Evolutionary conservation across 176 grass and related monocot species (phyloP).

Genomic region (Cymbopogon citratus): DNA sequence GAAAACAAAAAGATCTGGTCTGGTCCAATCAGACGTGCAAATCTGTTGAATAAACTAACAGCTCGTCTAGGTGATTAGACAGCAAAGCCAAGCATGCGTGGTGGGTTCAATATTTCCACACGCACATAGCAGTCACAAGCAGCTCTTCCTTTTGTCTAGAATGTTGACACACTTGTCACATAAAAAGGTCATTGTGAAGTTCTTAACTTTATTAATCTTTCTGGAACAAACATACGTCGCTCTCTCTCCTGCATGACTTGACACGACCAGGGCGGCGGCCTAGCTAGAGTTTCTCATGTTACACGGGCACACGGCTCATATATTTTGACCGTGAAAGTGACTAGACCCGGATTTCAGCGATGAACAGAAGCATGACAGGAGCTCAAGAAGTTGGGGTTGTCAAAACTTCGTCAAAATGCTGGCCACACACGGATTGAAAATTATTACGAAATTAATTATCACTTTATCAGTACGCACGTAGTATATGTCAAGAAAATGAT

Average conservation of each 20-base stretch:
- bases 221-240: neutral
- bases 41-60: neutral
- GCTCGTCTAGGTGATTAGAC: neutral
- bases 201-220: neutral
- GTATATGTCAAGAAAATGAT: neutral
- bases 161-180: neutral
- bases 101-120: neutral
- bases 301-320: no score
- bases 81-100: neutral
- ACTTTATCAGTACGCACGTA: no score
- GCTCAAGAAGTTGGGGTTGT: no score
- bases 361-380: neutral
- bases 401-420: constrained; percentile 4
- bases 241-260: neutral
- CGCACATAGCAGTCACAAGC: neutral
- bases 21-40: neutral
- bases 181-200: neutral
- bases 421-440: neutral
- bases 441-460: no score
- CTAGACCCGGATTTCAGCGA: neutral
- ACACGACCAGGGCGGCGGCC: no score
- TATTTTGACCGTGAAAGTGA: neutral
- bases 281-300: neutral
- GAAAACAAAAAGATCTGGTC: neutral
- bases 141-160: neutral